Evolutionary conservation across 306 rosid genomes (phyloP), one percentile per base, ranked within the genome.

Genomic region (Dryas alaskensis): DNA sequence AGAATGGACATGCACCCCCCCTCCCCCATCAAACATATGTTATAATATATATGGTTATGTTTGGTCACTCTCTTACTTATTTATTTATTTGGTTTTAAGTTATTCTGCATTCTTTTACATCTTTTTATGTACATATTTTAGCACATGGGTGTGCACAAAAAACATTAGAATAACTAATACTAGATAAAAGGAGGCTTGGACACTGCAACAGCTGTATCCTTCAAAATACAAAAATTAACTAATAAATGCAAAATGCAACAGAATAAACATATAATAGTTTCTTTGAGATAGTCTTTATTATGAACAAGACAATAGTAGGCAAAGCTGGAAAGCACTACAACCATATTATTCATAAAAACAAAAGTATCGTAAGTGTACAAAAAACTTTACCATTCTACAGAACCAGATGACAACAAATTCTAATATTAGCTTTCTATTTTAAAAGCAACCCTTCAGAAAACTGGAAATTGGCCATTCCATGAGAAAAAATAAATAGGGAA

Each of bases 151-250:
- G 66, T 58, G 63, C 63, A 25, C 17, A 25, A 19, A 55, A 43
- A 60, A 60, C 2, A 27, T 5, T 16, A 60, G n/a, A 61, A 61
- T 17, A 37, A 60, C 19, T 16, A 27, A 60, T 37, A 39, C 66
- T 61, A 61, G 48, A 39, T 61, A 4, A 59, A 61, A n/a, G 22
- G 27, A 62, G 49, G 49, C 67, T 63, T 40, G 67, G 45, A 53
- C 13, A 59, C 65, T 60, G 44, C 42, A 11, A 14, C 5, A 60
- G 45, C 50, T 22, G 19, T 47, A 7, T 47, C 31, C 43, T 47
- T 7, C 51, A 54, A 54, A 54, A 54, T 60, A 25, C 8, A 31
- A 60, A 58, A 25, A 31, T 14, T 31, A 25, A 47, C 39, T 31
- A 49, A 13, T 2, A 48, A 27, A 19, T 7, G 16, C 31, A 50